Conservation (phyloP, 139 green algal genomes). For the Zygnema cylindricum region DNA sequence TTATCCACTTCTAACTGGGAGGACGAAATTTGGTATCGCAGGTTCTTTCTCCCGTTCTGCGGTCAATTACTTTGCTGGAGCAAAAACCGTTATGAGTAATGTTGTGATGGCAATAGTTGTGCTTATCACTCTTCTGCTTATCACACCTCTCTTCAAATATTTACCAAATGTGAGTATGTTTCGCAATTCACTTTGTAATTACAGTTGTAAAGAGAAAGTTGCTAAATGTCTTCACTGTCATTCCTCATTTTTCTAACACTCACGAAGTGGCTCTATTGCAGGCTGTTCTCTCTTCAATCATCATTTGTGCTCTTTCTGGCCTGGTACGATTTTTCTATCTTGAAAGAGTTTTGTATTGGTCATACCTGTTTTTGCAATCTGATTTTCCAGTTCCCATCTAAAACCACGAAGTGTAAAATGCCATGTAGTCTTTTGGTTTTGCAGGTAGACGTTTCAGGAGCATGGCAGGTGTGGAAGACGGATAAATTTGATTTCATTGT, state of each 20-base stretch:
- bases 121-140: neutral
- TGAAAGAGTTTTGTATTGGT: neutral
- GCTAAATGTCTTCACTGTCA: neutral
- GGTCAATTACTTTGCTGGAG: slow-evolving; percentile 40
- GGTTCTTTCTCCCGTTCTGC: slow-evolving; percentile 54
- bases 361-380: neutral
- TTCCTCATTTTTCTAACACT: neutral
- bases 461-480: slow-evolving; percentile 27
- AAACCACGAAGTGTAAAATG: neutral
- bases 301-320: slow-evolving; percentile 14
- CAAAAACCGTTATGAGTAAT: slow-evolving; percentile 25
- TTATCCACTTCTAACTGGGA: too few species aligned
- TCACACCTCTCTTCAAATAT: slow-evolving; percentile 43
- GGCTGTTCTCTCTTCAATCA: slow-evolving; percentile 28
- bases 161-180: slow-evolving; percentile 32
- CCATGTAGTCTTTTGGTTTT: neutral
- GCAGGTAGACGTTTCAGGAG: slow-evolving; percentile 31
- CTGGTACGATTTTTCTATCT: slow-evolving; percentile 27
- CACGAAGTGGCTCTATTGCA: neutral
- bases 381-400: neutral
- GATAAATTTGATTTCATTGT: slow-evolving; percentile 56
- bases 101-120: slow-evolving; percentile 38
- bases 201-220: neutral
- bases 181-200: neutral
- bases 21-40: too few species aligned